Evolutionary conservation across 805 yeast genomes (phyloP), one percentile per base, ranked within the genome.

Genomic region (Scheffersomyces amazonensis): DNA sequence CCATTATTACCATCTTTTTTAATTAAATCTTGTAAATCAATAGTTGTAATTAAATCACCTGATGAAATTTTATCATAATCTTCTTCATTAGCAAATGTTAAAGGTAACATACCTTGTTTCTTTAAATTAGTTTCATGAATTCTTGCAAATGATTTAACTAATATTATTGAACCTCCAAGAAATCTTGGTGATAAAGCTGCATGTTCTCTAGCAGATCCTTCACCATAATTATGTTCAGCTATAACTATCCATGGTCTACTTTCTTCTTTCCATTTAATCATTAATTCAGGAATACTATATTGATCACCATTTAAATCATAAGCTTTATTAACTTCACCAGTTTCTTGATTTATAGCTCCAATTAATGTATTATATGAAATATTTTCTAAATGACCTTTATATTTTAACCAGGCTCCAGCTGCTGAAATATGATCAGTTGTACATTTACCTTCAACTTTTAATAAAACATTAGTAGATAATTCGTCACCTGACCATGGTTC

Each of bases 191-290:
- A 87, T 50, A 93, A 73, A 12, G 98, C 98, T 32, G 99, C 99
- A 57, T 91, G 99, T 64, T 91, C 99, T 77, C 99, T 86, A 22
- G 99, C 97, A 35, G 97, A 90, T 54, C 99, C 99, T 72, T 91
- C 99, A 68, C 99, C 99, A 58, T 91, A 93, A 67, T 91, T 91
- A 61, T 93, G 96, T 64, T 93, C 99, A 38, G 97, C 98, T 47
- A 93, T 84, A 32, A 93, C 97, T 49, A 81, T 76, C 99, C 99
- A 91, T 16, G 95, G 93, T 52, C 85, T 76, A 13, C 65, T 51
- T 44, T 87, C 93, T 36, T 80, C 71, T 62, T 91, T 90, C 97
- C 97, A 93, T 64, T 86, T 86, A 65, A 82, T 84, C 96, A 93
- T 93, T 43, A 90, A 75, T 50, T 88, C 97, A n/a, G 99, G 99